phyloP scores from a whole-genome alignment of 257 asterid species.

The Jacaranda mimosifolia region DNA sequence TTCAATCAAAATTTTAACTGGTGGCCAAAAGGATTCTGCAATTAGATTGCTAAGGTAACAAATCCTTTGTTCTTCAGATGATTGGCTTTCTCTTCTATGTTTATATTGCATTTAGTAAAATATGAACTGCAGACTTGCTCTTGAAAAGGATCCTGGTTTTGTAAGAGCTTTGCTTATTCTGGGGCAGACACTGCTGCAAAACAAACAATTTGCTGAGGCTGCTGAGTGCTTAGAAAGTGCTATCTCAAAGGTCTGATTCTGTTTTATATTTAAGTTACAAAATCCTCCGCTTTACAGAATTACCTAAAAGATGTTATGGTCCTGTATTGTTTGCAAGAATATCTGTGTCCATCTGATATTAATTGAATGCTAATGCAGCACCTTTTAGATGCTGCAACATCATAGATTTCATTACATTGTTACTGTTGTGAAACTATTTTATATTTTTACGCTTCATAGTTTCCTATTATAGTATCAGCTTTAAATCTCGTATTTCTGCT shows the following conservation, averaged over 20 bases:
- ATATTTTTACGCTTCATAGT: background rate
- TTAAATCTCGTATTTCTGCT: slow-evolving; percentile 17
- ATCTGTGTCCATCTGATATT: slow-evolving; percentile 13
- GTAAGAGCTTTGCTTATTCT: slow-evolving; percentile 74
- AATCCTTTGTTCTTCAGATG: slow-evolving; percentile 21
- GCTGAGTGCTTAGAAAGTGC: slow-evolving; percentile 69
- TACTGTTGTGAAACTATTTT: slow-evolving; percentile 15
- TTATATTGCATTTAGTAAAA: slow-evolving; percentile 37
- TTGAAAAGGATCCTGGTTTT: slow-evolving; percentile 81
- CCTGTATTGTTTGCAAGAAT: slow-evolving; percentile 3
- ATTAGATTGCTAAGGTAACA: slow-evolving; percentile 64
- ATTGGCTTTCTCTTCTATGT: slow-evolving; percentile 40
- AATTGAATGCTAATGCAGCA: slow-evolving; percentile 15
- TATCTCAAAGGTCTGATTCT: slow-evolving; percentile 68
- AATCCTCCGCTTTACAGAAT: background rate
- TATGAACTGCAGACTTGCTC: slow-evolving; percentile 80
- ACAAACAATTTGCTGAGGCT: slow-evolving; percentile 63
- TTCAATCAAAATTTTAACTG: slow-evolving; percentile 59
- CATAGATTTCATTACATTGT: slow-evolving; percentile 15
- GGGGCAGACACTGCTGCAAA: slow-evolving; percentile 77
- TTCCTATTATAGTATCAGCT: slow-evolving; percentile 4
- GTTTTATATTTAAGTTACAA: slow-evolving; percentile 20
- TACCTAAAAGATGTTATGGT: background rate
- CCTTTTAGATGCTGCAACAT: background rate
- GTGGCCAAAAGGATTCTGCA: slow-evolving; percentile 65